phyloP scores from a whole-genome alignment of 768 basidiomycete species.

The Pulveroboletus sp. region DNA sequence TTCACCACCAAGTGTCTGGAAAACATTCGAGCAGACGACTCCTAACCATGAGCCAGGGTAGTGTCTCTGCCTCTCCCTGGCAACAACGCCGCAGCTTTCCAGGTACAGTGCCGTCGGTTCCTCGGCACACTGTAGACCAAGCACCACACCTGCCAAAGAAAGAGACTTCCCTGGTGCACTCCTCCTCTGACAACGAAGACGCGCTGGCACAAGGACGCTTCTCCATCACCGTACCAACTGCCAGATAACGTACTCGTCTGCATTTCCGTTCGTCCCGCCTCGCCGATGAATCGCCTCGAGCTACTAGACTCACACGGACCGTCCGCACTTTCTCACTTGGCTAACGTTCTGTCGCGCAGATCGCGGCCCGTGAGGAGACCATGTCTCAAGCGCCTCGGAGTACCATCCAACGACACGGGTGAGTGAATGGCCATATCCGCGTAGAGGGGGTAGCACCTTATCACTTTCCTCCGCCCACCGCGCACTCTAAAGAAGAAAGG shows the following conservation, averaged over 20 bases:
- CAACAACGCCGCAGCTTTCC: neutral
- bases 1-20: neutral
- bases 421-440: slow-evolving; percentile 13
- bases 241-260: slow-evolving; percentile 13
- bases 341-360: slow-evolving; percentile 5
- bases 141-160: slow-evolving; percentile 16
- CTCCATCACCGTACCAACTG: slow-evolving; percentile 9
- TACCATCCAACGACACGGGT: neutral
- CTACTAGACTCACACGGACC: neutral
- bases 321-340: slow-evolving; percentile 4
- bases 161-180: slow-evolving; percentile 7
- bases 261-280: slow-evolving; percentile 6
- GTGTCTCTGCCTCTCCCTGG: too few relatives aligned
- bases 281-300: neutral
- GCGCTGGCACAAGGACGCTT: slow-evolving; percentile 2
- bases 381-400: neutral
- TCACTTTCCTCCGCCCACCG: slow-evolving; percentile 1
- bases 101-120: neutral
- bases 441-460: neutral
- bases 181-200: slow-evolving; percentile 3
- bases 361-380: neutral
- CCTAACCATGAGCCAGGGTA: neutral
- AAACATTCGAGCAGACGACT: too few relatives aligned
- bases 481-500: slow-evolving; percentile 9
- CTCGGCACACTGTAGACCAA: neutral